Evolutionary conservation across 2,329 filamentous ascomycete genomes (phyloP), one percentile per base, ranked within the genome.

Genomic region (Neoscytalidium dimidiatum): DNA sequence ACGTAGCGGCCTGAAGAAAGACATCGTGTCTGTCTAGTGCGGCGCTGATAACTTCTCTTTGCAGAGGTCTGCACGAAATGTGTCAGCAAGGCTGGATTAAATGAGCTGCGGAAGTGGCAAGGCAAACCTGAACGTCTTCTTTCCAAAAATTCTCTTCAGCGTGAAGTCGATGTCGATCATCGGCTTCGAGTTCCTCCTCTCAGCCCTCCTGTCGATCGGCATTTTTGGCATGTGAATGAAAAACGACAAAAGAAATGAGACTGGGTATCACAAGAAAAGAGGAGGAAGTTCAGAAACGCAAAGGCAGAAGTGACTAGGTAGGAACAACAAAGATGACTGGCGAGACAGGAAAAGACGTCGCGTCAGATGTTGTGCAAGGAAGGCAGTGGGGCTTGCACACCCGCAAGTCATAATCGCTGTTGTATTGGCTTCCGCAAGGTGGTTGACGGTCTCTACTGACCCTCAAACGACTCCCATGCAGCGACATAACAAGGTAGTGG

Each of bases 1-100:
- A 92, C 3, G 91, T 94, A 63, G 91, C 91, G 52, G 94, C 94
- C 78, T 97, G 94, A 0, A 98, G 85, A 73, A 96, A 97, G 48
- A 98, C 90, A 88, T 98, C 94, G 68, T 94, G 85, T 17, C 92
- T 90, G 64, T 90, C 87, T 8, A 97, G 83, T 2, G 92, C 91
- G 7, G 92, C 91, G 65, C 85, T 83, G 64, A 98, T 94, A 64
- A 97, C 93, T 72, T 98, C 93, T 66, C 92, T 88, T 74, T 97
- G 94, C 41, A 91, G 82, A 11, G 93, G 92, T 70, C 92, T 93
- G 67, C 19, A 4, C 0, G 3, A 2, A 3, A n/a, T 2, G n/a
- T 70, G 51, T 51, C 49, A 19, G 8, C 26, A 6, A 33, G n/a
- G 9, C n/a, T 13, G 31, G 14, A 49, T 14, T 21, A 3, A 51